Evolutionary conservation across 169 alveolate genomes (phyloP), one percentile per base, ranked within the genome.

Genomic region (Plasmodium inui): DNA sequence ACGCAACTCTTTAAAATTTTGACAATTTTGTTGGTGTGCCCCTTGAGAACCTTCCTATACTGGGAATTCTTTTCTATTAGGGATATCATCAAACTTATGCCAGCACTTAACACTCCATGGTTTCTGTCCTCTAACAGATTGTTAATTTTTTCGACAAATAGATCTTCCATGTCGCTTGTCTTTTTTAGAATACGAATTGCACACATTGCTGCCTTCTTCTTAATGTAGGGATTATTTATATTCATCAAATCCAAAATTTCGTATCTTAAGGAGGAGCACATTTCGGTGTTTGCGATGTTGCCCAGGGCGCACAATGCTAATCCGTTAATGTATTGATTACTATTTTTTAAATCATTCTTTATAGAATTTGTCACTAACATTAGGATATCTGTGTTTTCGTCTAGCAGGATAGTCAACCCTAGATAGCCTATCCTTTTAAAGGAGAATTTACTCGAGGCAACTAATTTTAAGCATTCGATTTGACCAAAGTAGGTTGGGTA

Each of bases 361-460:
- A 99, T 98, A 80, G 99, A 97, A 97, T 99, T 98, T 19, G 99
- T 99, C 12, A 99, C 99, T 97, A 99, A 95, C 98, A 99, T 98
- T 82, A 99, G 98, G 28, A 99, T 98, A 92, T 99, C 99, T 61
- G 99, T 96, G 93, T 98, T 98, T 97, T 99, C 99, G 95, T 98
- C 99, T 96, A 99, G 96, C 34, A 99, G 97, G 95, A 98, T 98
- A 22, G 99, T 97, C 78, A 99, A 95, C 10, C 99, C 99, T 81
- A 99, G 96, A 94, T 99, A 99, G 46, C 99, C 99, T 26, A 99
- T 98, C 82, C 99, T 94, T 96, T 98, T 98, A 94, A 98, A 99
- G 0, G 99, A 97, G 95, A 97, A 99, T 82, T 98, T 98, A 93
- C 96, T 94, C 57, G 99, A 98, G 10, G 99, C 99, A 37, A 99